phyloP scores from a whole-genome alignment of 495 filamentous ascomycete species.

The Talaromyces nanjingensis region DNA sequence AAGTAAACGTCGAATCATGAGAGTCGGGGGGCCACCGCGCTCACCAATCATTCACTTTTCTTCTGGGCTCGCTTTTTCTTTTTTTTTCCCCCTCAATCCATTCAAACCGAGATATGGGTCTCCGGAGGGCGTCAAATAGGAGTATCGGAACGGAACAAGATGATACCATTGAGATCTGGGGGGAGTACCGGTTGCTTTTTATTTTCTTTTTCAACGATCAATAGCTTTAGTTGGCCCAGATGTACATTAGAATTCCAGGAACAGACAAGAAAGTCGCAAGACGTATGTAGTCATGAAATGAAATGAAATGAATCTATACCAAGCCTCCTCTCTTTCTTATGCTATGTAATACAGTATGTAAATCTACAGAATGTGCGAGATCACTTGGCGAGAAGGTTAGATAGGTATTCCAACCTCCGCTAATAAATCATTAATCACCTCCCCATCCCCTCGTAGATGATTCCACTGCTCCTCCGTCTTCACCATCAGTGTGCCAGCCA shows the following conservation, averaged over 20 bases:
- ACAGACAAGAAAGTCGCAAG: background rate
- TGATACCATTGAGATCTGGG: background rate
- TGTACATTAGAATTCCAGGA: background rate
- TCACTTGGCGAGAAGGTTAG: background rate
- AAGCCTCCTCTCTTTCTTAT: background rate
- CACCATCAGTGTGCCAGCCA: constrained; percentile 78
- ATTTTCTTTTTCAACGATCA: background rate
- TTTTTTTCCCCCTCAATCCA: background rate
- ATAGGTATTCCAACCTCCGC: constrained; percentile 52
- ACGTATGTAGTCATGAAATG: background rate
- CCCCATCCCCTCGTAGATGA: constrained; percentile 42
- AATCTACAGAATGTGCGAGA: background rate
- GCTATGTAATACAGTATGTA: background rate
- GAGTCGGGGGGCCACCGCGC: background rate
- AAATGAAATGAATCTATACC: background rate
- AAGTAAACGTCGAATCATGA: background rate
- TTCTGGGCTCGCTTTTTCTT: background rate
- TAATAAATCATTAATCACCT: constrained; percentile 47
- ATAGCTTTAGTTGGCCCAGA: constrained; percentile 7
- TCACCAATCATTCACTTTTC: background rate
- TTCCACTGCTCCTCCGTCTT: constrained; percentile 69
- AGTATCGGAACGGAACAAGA: background rate
- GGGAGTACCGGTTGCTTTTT: background rate
- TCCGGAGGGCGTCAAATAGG: background rate
- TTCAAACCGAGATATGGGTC: background rate